Evolutionary conservation across 306 rosid genomes (phyloP).

Genomic region (Mimosa bimucronata): DNA sequence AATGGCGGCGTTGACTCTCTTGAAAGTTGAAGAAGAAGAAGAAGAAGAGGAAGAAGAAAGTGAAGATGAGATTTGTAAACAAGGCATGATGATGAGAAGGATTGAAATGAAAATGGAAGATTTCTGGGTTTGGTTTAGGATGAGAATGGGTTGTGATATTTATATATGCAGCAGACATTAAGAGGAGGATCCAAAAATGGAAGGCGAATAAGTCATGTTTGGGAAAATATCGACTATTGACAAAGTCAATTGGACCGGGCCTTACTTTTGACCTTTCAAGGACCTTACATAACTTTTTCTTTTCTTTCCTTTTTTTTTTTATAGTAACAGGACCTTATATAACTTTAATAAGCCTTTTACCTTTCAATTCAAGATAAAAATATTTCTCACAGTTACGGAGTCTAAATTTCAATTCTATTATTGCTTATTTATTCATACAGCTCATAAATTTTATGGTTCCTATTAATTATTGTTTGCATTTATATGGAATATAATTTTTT

Average conservation of each 20-base stretch:
- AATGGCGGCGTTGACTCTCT: conserved; percentile 46
- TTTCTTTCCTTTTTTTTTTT: no score
- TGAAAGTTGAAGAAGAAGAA: conserved; percentile 37
- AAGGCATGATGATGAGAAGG: conserved; percentile 30
- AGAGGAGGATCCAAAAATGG: neutral
- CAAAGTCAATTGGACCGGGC: neutral
- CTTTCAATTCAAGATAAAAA: no score
- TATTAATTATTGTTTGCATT: neutral
- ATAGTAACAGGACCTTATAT: no score
- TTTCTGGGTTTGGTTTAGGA: neutral
- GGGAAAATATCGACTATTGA: neutral
- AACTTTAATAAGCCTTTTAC: no score
- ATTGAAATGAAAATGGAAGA: neutral
- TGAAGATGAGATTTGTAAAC: conserved; percentile 40
- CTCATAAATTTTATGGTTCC: no score
- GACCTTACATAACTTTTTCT: neutral
- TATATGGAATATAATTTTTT: neutral
- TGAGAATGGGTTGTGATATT: neutral
- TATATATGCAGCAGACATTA: neutral
- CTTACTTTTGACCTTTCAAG: neutral
- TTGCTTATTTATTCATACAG: no score
- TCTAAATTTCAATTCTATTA: no score
- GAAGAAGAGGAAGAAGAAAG: conserved; percentile 31
- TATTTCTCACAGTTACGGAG: neutral
- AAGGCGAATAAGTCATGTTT: neutral